Percentiles rank a stretch among this genome's conserved stretches.
phyloP scores from a whole-genome alignment of 768 basidiomycete species.

The Suillus alpinus region DNA sequence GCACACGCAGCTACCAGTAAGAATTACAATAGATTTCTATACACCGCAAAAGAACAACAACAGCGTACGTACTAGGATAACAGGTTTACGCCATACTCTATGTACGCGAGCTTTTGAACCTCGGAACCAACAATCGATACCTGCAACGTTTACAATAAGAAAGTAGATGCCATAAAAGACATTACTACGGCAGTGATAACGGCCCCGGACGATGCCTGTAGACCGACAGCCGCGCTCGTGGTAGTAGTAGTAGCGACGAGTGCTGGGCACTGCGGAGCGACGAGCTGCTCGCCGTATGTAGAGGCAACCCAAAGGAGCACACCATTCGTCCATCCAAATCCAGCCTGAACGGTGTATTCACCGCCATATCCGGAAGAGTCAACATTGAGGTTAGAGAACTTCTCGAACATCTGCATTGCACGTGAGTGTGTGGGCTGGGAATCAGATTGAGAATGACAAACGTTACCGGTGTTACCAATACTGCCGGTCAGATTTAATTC shows the following conservation, averaged over 20 bases:
- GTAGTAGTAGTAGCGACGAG: constrained; percentile 20
- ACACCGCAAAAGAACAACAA: not conserved
- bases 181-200: not conserved
- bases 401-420: constrained; percentile 73
- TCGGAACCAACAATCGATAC: no score
- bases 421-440: not conserved
- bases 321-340: constrained; percentile 91
- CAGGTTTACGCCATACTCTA: not conserved
- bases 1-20: not conserved
- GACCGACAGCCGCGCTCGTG: constrained; percentile 6
- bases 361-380: constrained; percentile 79
- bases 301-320: constrained; percentile 73
- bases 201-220: not conserved
- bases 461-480: constrained; percentile 68
- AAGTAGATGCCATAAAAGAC: constrained; percentile 2
- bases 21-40: not conserved
- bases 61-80: not conserved
- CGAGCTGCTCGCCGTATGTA: constrained; percentile 59
- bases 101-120: not conserved
- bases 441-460: constrained; percentile 34
- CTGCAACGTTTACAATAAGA: constrained; percentile 1
- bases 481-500: constrained; percentile 71
- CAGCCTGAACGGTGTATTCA: constrained; percentile 86
- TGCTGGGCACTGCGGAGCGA: constrained; percentile 61
- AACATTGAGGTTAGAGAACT: constrained; percentile 77